phyloP scores from a whole-genome alignment of 2,329 filamentous ascomycete species.

The Gliomastix tumulicola region DNA sequence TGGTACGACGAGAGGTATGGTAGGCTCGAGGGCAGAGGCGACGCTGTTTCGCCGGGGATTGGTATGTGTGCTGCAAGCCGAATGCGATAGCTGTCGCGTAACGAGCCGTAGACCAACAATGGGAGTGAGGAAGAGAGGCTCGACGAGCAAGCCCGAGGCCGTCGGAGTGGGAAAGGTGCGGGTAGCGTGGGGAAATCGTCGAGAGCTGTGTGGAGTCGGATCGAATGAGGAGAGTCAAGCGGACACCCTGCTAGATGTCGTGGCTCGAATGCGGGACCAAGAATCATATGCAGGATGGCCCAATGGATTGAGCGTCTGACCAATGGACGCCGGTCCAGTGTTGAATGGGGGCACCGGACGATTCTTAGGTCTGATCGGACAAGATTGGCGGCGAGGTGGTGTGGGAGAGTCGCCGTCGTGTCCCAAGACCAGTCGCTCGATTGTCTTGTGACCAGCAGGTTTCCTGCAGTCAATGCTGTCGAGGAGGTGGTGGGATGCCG shows the following conservation, averaged over 20 bases:
- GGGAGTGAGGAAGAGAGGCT: slow-evolving; percentile 7
- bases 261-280: slow-evolving; percentile 30
- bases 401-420: neutral
- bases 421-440: neutral
- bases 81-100: slow-evolving; percentile 11
- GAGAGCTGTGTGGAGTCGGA: slow-evolving; percentile 18
- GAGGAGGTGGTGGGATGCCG: too few species aligned
- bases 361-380: neutral
- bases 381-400: neutral
- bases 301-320: slow-evolving; percentile 13
- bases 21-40: neutral
- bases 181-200: slow-evolving; percentile 21
- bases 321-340: slow-evolving; percentile 1
- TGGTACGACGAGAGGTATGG: too few species aligned
- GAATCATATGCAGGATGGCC: slow-evolving; percentile 27
- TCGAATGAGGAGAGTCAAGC: slow-evolving; percentile 19
- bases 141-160: slow-evolving; percentile 1
- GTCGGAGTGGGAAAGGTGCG: slow-evolving; percentile 15
- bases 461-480: too few species aligned
- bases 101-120: neutral
- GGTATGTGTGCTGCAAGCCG: slow-evolving; percentile 17
- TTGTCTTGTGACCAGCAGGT: too few species aligned
- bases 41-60: neutral
- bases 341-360: neutral
- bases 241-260: slow-evolving; percentile 21